Base-by-base conservation (phyloP, 441 rosid species). In the Aquilaria agallochum region DNA sequence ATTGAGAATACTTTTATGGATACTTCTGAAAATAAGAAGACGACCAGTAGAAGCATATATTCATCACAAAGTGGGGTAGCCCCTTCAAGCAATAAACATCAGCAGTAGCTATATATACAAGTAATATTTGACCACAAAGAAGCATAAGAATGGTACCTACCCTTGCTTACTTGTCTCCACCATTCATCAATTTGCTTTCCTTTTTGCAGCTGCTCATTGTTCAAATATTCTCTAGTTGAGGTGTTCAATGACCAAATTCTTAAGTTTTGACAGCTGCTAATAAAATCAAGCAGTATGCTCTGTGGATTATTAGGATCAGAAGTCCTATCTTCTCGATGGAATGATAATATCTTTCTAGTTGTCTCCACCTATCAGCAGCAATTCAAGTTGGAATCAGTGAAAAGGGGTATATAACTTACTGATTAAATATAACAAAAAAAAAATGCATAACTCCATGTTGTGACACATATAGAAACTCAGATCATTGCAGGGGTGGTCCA, bases 181-280 rank as follows among this genome's bases (percentile, higher is more conserved):
- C 99, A 95, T 77, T 95, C 99, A 79, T 95, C 97, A 64, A 92
- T 95, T 79, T 92, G 99, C 72, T 85, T 95, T 74, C 98, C 99
- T 72, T 92, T 95, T 77, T 83, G 86, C 74, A 95, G 83, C 66
- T 95, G 97, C 68, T 95, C 98, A 67, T 74, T 86, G 70, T 89
- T 95, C 74, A 92, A 81, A 72, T 76, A 89, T 71, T 88, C 95
- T 80, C 99, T 82, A 44, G 91, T 89, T 64, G 94, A 75, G 58
- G 88, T 74, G 76, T 88, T 92, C 85, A 95, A 74, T 50, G 99
- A 86, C 99, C 98, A 89, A 69, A 95, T 92, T 30, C 96, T 88
- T 45, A 95, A 81, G 81, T 86, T 92, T 69, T 92, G 99, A 79
- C 95, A 88, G 76, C 98, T 95, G 88, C 98, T 86, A 64, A 95